A percentile compares a stretch with the other conserved stretches of the same genome.
phyloP scores from a whole-genome alignment of 495 filamentous ascomycete genomes.

The Penicillium chermesinum region DNA sequence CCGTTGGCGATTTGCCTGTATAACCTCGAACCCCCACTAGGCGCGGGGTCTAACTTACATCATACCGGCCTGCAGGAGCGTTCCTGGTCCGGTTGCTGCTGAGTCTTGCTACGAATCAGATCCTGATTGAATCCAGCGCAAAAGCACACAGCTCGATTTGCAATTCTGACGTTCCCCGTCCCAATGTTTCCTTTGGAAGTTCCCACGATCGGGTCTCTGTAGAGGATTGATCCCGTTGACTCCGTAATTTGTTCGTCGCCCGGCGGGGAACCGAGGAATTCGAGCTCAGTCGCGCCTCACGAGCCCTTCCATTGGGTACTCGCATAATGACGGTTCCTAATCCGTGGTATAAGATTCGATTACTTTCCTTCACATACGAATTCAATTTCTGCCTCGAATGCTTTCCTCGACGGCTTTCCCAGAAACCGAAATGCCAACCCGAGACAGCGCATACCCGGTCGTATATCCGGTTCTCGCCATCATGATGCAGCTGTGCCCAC shows the following conservation, averaged over 20 bases:
- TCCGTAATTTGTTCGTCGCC: slow-evolving; percentile 40
- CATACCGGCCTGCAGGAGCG: too few species aligned
- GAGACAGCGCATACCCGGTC: slow-evolving; percentile 4
- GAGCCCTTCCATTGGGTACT: neutral
- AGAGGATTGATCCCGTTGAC: slow-evolving; percentile 24
- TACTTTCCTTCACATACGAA: too few species aligned
- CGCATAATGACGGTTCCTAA: neutral
- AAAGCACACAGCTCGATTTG: too few species aligned
- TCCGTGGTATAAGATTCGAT: neutral
- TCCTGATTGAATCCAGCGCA: too few species aligned
- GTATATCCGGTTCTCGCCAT: slow-evolving; percentile 8
- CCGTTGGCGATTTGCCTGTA: neutral
- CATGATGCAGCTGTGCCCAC: slow-evolving; percentile 8
- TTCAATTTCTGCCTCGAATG: too few species aligned
- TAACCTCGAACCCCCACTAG: neutral
- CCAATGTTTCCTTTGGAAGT: too few species aligned
- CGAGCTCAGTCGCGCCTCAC: neutral
- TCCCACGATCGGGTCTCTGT: neutral
- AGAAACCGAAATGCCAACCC: neutral
- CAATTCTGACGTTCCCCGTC: too few species aligned
- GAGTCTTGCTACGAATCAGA: too few species aligned
- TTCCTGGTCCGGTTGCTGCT: too few species aligned
- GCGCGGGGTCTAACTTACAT: neutral
- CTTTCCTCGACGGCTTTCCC: too few species aligned
- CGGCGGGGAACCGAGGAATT: slow-evolving; percentile 27